Percentiles rank a stretch among this genome's conserved stretches.
Conservation (phyloP, 495 filamentous ascomycete genomes). For the Neurospora hispaniola region DNA sequence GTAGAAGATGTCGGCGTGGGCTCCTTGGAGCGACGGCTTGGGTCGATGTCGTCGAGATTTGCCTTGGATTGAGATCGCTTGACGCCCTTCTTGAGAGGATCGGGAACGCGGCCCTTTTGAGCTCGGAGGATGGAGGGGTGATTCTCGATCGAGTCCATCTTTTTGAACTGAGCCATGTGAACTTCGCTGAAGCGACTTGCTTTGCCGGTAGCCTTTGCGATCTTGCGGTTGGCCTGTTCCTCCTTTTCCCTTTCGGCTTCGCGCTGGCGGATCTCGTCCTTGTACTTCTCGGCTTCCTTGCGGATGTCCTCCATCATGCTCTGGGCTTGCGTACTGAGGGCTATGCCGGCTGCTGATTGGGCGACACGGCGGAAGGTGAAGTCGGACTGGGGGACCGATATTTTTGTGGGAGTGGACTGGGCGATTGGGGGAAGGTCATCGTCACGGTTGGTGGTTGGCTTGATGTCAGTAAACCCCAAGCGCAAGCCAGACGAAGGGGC, state of each 20-base stretch:
- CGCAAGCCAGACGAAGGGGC: slow-evolving; percentile 55
- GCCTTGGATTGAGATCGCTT: slow-evolving; percentile 50
- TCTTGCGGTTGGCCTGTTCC: slow-evolving; percentile 46
- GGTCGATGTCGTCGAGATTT: slow-evolving; percentile 48
- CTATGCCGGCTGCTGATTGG: slow-evolving; percentile 37
- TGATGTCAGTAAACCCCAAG: slow-evolving; percentile 57
- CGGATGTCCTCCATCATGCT: slow-evolving; percentile 69
- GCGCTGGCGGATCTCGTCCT: slow-evolving; percentile 45
- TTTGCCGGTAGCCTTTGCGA: slow-evolving; percentile 69
- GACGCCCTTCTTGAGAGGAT: slow-evolving; percentile 40
- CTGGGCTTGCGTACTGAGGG: slow-evolving; percentile 62
- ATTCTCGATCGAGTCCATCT: slow-evolving; percentile 89
- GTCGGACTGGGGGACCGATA: slow-evolving; percentile 40
- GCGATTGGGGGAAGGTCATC: slow-evolving; percentile 9
- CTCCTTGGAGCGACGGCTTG: slow-evolving; percentile 26
- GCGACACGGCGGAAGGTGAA: slow-evolving; percentile 67
- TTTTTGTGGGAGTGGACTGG: slow-evolving; percentile 41
- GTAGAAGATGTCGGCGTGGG: slow-evolving; percentile 23
- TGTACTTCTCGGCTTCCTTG: slow-evolving; percentile 56
- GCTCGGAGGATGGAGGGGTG: slow-evolving; percentile 73
- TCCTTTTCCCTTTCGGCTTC: slow-evolving; percentile 36
- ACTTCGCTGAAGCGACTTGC: slow-evolving; percentile 65
- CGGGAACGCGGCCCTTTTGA: slow-evolving; percentile 45
- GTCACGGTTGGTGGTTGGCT: slow-evolving; percentile 25
- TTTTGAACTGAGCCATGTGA: slow-evolving; percentile 83